Base-by-base conservation (phyloP, 257 asterid species). In the Voacanga thouarsii region DNA sequence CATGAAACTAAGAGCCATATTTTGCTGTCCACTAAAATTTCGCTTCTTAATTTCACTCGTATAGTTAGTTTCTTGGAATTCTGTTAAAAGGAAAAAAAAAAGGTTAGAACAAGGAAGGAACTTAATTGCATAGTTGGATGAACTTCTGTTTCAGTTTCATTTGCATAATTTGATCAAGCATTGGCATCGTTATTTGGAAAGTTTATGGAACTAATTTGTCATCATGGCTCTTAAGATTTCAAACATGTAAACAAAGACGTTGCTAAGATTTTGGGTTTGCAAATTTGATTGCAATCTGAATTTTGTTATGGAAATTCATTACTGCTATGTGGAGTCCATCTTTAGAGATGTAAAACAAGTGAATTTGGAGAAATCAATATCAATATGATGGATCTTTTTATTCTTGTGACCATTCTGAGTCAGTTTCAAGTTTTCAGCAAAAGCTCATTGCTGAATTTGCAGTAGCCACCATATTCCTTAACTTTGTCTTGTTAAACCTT, bases 21-120 rank as follows among this genome's bases (percentile, higher is more conserved):
- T 71, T 1, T 71, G 75, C 75, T 71, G 23, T 70, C 57, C 30
- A 47, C 57, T 23, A 43, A 70, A 21, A 41, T 23, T 71, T 71
- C 59, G 11, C 57, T n/a, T 14, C 39, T 5, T 47, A 12, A 71
- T 7, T n/a, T 15, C 6, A 0, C 71, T 37, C 18, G 12, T 30
- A 64, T 37, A 30, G 45, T 51, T 14, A 30, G 45, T 51, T 14
- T 51, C 1, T 51, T 51, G 21, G 57, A 51, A 14, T 51, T 51
- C 57, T 3, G 14, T 51, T 51, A 7, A 7, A 47, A 47, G 51
- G 51, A 11, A 47, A 47, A 8, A 43, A 5, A 47, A 2, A 47
- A 47, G 51, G 51, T 47, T 47, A 47, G 14, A 47, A 47, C 12
- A 47, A 47, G 51, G 51, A 8, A 47, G 9, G 51, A 47, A 8